A percentile compares a stretch with the other conserved stretches of the same genome.
These are phyloP conservation scores for Odontarrhena argentea DNA, from an alignment of 345 rosid species.

Conservation along the genomic window DNA sequence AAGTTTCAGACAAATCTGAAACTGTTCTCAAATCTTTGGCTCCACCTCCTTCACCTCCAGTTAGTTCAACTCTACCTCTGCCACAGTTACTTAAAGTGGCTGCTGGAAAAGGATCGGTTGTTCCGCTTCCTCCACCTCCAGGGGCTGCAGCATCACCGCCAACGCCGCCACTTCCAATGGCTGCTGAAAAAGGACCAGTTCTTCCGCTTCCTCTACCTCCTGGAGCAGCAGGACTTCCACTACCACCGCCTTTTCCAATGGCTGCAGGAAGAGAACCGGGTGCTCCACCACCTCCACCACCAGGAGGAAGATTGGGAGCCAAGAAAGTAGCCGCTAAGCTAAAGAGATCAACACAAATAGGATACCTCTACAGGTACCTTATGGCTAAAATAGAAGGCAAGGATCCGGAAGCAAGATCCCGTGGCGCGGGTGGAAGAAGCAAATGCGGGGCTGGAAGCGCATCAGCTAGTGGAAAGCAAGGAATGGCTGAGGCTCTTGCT, in stretches of 20 bases:
- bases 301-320: slow-evolving; percentile 53
- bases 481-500: slow-evolving; percentile 95
- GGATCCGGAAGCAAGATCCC: slow-evolving; percentile 43
- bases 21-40: slow-evolving; percentile 24
- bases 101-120: slow-evolving; percentile 40
- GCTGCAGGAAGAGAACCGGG: slow-evolving; percentile 40
- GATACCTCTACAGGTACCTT: slow-evolving; percentile 60
- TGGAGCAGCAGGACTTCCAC: slow-evolving; percentile 33
- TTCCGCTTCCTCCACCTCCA: slow-evolving; percentile 23
- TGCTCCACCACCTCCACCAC: slow-evolving; percentile 72
- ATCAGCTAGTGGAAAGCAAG: slow-evolving; percentile 60
- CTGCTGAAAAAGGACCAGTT: slow-evolving; percentile 43
- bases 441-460: slow-evolving; percentile 30
- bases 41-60: slow-evolving; percentile 28
- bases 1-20: slow-evolving; percentile 5
- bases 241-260: slow-evolving; percentile 46
- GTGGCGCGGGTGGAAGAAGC: slow-evolving; percentile 33
- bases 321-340: slow-evolving; percentile 64
- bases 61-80: slow-evolving; percentile 8
- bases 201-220: slow-evolving; percentile 8
- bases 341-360: slow-evolving; percentile 78
- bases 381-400: slow-evolving; percentile 73
- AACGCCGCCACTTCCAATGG: slow-evolving; percentile 46
- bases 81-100: slow-evolving; percentile 48
- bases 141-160: slow-evolving; percentile 16